These are phyloP conservation scores for Cicer chorassanicum DNA, from an alignment of 306 rosid genomes.

Conservation along the genomic window DNA sequence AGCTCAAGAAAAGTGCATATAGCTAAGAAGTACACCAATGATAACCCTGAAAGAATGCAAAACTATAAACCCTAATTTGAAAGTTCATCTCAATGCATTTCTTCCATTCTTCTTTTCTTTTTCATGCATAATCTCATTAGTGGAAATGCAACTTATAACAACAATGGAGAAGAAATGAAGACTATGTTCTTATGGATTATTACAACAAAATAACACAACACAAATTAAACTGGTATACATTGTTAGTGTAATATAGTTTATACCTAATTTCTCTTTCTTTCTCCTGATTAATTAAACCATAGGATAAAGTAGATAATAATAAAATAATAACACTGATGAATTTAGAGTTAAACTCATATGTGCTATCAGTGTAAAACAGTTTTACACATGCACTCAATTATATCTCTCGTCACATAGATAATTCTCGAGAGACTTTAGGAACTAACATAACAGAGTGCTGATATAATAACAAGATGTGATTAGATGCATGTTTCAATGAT, in stretches of 20 bases:
- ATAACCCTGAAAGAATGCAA: slow-evolving; percentile 66
- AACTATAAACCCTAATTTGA: background rate
- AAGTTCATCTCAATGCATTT: slow-evolving; percentile 26
- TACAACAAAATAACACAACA: slow-evolving; percentile 15
- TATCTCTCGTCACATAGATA: too few species aligned
- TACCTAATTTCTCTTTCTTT: slow-evolving; percentile 17
- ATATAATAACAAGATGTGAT: too few species aligned
- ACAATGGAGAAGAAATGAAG: background rate
- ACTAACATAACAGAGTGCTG: too few species aligned
- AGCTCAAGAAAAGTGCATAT: slow-evolving; percentile 76
- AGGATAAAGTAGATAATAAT: background rate
- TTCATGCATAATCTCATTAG: slow-evolving; percentile 2
- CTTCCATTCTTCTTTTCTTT: slow-evolving; percentile 20
- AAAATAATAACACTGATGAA: background rate
- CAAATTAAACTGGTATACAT: background rate
- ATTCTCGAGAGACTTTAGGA: too few species aligned
- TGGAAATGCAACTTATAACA: slow-evolving; percentile 22
- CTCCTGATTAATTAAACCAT: background rate
- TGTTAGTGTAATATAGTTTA: background rate
- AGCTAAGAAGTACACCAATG: slow-evolving; percentile 59
- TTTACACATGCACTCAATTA: too few species aligned
- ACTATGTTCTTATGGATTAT: background rate
- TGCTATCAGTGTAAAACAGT: too few species aligned
- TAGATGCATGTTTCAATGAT: too few species aligned
- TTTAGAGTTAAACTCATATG: too few species aligned